Evolutionary conservation across 1,139 yeast genomes (phyloP).

Genomic region (Schizosaccharomyces versatilis): DNA sequence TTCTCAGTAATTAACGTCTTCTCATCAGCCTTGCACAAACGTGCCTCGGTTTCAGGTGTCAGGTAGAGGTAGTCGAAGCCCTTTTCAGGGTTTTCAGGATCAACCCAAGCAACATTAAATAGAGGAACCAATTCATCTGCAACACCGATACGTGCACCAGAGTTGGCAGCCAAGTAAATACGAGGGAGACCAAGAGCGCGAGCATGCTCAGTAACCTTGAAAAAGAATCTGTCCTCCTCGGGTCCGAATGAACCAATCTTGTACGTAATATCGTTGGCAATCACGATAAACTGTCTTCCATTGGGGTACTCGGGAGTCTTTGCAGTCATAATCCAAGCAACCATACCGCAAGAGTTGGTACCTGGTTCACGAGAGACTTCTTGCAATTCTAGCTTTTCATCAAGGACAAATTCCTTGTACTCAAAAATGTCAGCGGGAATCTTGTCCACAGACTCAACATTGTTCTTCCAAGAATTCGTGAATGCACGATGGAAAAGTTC

Average conservation of each 20-base stretch:
- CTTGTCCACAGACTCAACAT: conserved; percentile 19
- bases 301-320: conserved; percentile 94
- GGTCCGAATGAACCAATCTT: conserved; percentile 98
- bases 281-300: conserved; percentile 78
- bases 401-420: conserved; percentile 62
- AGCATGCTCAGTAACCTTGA: conserved; percentile 80
- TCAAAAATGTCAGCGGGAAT: conserved; percentile 60
- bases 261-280: conserved; percentile 91
- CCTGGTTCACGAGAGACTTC: conserved; percentile 92
- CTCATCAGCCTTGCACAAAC: conserved; percentile 35
- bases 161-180: conserved; percentile 85
- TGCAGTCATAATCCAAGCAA: conserved; percentile 74
- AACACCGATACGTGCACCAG: conserved; percentile 96
- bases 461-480: conserved; percentile 58
- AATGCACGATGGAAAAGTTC: conserved; percentile 91
- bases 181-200: conserved; percentile 82
- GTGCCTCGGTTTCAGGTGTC: conserved; percentile 41
- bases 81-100: conserved; percentile 45
- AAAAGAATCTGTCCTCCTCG: conserved; percentile 77
- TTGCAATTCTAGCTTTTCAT: conserved; percentile 47
- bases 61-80: conserved; percentile 82
- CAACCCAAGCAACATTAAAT: conserved; percentile 85
- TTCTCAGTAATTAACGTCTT: conserved; percentile 54
- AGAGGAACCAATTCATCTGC: conserved; percentile 86
- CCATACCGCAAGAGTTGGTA: conserved; percentile 89